Base-by-base conservation (phyloP, 31 red algal species). In the Bonnemaisonia californica region DNA sequence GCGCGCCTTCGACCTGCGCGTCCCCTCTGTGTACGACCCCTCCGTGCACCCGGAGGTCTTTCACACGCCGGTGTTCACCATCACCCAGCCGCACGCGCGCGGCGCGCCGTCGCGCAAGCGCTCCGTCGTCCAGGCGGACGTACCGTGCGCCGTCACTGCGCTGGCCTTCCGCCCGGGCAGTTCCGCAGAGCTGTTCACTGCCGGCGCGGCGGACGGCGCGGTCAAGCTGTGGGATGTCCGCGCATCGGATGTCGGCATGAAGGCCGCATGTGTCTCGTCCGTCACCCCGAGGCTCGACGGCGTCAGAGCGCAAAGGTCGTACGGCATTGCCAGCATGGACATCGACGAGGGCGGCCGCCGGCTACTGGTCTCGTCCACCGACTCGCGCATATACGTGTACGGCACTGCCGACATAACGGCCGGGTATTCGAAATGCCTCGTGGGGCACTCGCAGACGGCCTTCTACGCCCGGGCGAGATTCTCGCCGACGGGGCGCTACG, bases 161-260 rank as follows among this genome's bases (percentile, higher is more conserved):
- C 41, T 94, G 66, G 91, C 57, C 7, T 68, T 67, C 1, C 35
- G 51, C 21, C 80, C 71, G 21, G 55, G 68, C 9, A 72, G 35
- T 1, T 19, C 71, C 3, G 19, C 63, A 2, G 54, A 38, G 31
- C 32, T 94, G 19, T 76, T 78, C 42, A 77, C 84, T 41, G 80
- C 85, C 21, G 91, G 91, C 1, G 91, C 91, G 0, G 84, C 76
- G 18, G 91, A 94, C 65, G 91, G 91, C 3, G 77, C 54, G 3
- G 59, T 94, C 22, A 94, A 94, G 55, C 26, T 94, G 35, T 94
- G 91, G 91, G 91, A 94, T 57, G 26, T 94, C 4, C 73, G 91
- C 16, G 66, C 57, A 11, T 18, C 48, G 5, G 23, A 62, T 1
- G 48, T 37, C 7, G 74, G 7, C 8, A 38, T 9, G 7, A 48